Percentiles rank a stretch among this genome's conserved stretches.
phyloP scores from a whole-genome alignment of 371 early-diverging fungal genomes.

The Rhizopus arrhizus region DNA sequence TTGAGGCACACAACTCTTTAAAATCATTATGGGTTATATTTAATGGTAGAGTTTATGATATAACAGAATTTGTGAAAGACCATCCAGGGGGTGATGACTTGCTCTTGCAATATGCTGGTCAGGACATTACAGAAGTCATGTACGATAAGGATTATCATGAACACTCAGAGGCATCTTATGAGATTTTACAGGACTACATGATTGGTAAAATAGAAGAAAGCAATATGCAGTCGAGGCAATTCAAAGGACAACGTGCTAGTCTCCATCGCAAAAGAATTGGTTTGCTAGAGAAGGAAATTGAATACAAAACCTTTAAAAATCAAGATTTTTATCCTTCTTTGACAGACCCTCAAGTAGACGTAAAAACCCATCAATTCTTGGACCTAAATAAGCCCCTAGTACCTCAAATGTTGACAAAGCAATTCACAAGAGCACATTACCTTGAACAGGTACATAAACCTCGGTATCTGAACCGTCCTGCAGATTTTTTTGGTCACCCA shows the following conservation, averaged over 20 bases:
- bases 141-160: slow-evolving; percentile 73
- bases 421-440: slow-evolving; percentile 80
- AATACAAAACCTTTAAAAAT: slow-evolving; percentile 34
- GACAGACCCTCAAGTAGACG: slow-evolving; percentile 51
- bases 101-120: slow-evolving; percentile 76
- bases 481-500: slow-evolving; percentile 77
- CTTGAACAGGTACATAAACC: slow-evolving; percentile 91
- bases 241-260: slow-evolving; percentile 20
- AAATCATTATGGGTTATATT: slow-evolving; percentile 77
- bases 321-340: slow-evolving; percentile 56
- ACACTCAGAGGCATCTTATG: slow-evolving; percentile 85
- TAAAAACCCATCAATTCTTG: slow-evolving; percentile 72
- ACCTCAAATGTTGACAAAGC: slow-evolving; percentile 73
- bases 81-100: slow-evolving; percentile 85
- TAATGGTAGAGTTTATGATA: slow-evolving; percentile 81
- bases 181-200: slow-evolving; percentile 77
- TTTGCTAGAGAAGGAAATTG: slow-evolving; percentile 27
- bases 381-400: slow-evolving; percentile 83
- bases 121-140: slow-evolving; percentile 75
- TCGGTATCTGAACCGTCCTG: slow-evolving; percentile 76
- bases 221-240: slow-evolving; percentile 5
- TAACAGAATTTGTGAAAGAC: slow-evolving; percentile 77
- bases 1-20: slow-evolving; percentile 66
- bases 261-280: slow-evolving; percentile 26
- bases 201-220: slow-evolving; percentile 67